A percentile compares a stretch with the other conserved stretches of the same genome.
Evolutionary conservation across 148 eudicot genomes (phyloP).

Genomic region (Talinum fruticosum): DNA sequence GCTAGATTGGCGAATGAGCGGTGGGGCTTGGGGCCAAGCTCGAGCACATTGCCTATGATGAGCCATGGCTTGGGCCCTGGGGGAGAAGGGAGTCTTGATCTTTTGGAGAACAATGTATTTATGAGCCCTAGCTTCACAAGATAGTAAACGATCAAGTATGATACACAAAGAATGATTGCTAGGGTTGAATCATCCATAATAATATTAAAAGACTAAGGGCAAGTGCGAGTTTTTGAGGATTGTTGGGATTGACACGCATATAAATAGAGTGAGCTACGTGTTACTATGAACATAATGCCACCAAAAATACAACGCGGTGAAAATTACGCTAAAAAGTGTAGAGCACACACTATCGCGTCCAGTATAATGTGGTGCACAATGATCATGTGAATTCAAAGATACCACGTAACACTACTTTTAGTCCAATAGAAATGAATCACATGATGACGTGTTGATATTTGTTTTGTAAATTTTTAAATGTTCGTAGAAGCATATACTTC

Average conservation of each 20-base stretch:
- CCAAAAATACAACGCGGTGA: too few species aligned
- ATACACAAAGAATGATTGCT: background rate
- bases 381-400: too few species aligned
- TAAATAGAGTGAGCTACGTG: background rate
- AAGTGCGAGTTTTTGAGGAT: background rate
- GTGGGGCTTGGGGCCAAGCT: conserved; percentile 41
- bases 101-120: background rate
- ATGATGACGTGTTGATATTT: too few species aligned
- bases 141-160: background rate
- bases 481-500: too few species aligned
- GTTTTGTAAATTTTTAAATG: too few species aligned
- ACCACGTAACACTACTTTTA: too few species aligned
- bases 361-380: too few species aligned
- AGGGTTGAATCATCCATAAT: conserved; percentile 6
- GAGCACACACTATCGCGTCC: too few species aligned
- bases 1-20: conserved; percentile 37
- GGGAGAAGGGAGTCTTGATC: background rate
- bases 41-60: conserved; percentile 41
- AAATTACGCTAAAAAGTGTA: too few species aligned
- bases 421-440: too few species aligned
- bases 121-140: background rate
- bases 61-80: conserved; percentile 45
- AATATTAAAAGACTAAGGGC: background rate
- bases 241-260: background rate
- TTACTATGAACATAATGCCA: too few species aligned